Conservation (phyloP, 352 stramenopile species). For the Phytophthora podocarpi region DNA sequence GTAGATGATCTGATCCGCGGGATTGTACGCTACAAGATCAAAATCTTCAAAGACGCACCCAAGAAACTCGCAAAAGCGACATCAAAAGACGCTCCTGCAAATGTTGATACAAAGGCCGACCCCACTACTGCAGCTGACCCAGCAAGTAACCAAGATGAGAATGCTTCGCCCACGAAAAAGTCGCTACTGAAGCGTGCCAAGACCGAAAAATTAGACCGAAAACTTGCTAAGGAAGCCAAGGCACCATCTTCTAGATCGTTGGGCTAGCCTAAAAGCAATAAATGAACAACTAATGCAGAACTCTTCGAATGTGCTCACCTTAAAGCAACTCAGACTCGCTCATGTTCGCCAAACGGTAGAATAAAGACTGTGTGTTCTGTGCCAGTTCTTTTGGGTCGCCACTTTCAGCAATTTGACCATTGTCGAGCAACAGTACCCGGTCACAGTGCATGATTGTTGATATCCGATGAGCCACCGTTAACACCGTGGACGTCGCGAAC, state of each 20-base stretch:
- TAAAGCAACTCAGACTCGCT: constrained; percentile 13
- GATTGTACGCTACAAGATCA: constrained; percentile 80
- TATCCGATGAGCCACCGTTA: constrained; percentile 98
- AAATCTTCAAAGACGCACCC: constrained; percentile 58
- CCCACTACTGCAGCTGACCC: not conserved
- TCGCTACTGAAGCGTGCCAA: constrained; percentile 14
- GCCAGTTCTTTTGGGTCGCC: constrained; percentile 46
- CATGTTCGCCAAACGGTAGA: constrained; percentile 43
- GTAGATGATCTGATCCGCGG: constrained; percentile 70
- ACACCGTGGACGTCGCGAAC: constrained; percentile 93
- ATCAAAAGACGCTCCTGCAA: not conserved
- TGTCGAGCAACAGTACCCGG: constrained; percentile 72
- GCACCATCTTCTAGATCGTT: constrained; percentile 14
- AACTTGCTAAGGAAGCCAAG: constrained; percentile 4
- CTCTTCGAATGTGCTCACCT: too few species aligned
- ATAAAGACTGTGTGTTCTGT: constrained; percentile 43
- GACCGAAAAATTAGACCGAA: constrained; percentile 9
- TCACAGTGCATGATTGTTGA: constrained; percentile 97
- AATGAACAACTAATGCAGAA: not conserved
- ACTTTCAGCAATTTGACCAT: constrained; percentile 56
- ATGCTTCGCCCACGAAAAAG: not conserved
- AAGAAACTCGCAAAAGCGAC: constrained; percentile 25
- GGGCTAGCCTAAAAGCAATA: not conserved
- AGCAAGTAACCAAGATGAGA: not conserved
- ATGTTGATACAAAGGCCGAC: constrained; percentile 1